A percentile compares a stretch with the other conserved stretches of the same genome.
phyloP scores from a whole-genome alignment of 108 stramenopile species.

The Skeletonema marinoi region DNA sequence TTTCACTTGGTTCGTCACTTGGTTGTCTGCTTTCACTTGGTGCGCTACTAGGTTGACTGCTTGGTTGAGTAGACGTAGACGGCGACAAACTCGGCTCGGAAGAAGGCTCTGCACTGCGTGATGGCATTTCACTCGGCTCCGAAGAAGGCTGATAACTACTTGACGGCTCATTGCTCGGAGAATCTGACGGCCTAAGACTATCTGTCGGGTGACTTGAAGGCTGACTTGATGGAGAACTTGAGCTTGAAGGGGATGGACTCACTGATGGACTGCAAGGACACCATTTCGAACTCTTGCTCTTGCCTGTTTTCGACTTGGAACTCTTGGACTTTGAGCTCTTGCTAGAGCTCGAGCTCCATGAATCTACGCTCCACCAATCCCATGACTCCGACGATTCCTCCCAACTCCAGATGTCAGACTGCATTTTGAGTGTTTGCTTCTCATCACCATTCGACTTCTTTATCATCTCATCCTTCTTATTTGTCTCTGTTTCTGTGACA shows the following conservation, averaged over 20 bases:
- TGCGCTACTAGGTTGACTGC: neutral
- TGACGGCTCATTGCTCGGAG: neutral
- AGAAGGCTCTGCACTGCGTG: neutral
- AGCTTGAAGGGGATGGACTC: neutral
- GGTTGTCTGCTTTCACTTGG: neutral
- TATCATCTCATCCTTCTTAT: neutral
- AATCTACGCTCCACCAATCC: slow-evolving; percentile 1
- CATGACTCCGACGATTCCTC: neutral
- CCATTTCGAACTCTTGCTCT: neutral
- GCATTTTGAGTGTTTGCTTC: neutral
- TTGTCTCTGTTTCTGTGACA: neutral
- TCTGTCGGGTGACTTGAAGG: neutral
- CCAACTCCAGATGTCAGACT: neutral
- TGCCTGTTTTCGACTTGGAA: neutral
- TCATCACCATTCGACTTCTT: neutral
- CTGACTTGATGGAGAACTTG: neutral
- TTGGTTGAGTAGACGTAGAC: neutral
- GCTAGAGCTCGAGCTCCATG: neutral
- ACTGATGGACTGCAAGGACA: neutral
- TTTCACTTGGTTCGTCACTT: neutral
- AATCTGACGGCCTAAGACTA: neutral
- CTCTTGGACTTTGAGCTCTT: neutral
- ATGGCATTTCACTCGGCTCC: neutral
- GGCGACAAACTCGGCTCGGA: neutral
- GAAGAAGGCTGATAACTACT: neutral